Base-by-base conservation (phyloP, 2,329 filamentous ascomycete species). In the Alternaria sp. region DNA sequence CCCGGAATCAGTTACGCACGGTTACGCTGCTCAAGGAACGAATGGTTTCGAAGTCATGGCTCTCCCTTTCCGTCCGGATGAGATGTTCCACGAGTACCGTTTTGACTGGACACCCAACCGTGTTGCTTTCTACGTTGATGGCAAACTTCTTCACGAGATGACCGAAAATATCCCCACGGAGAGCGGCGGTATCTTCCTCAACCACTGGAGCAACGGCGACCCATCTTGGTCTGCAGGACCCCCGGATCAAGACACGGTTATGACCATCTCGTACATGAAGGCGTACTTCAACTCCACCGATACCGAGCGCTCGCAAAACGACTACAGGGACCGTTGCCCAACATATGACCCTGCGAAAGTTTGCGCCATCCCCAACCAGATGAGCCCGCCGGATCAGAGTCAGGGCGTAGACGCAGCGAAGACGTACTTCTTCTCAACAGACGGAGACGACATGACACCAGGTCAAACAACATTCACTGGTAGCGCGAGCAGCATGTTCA, bases 181-280 rank as follows among this genome's bases (percentile, higher is more conserved):
- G 9, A 79, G 87, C 0, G 91, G 91, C 1, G 86, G 89, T 72
- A 75, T 94, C 42, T 86, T 91, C 51, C 78, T 94, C 56, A 90
- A 88, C 69, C 91, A 94, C 75, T 86, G 91, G 91, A 92, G 89
- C 74, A 94, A 93, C 67, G 91, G 91, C 34, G 89, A 93, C 72
- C 73, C 82, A 6, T 71, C 81, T 2, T 94, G 91, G 91, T 91
- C 88, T 41, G 87, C 83, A 12, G 91, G 91, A 0, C 91, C 91
- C 3, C 91, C 91, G 0, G 65, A 67, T 0, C 63, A 81, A 34
- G 88, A 93, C 68, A 87, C 91, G 0, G 78, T 84, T 18, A 81
- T 92, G 68, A 86, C 84, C 7, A 83, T 94, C 24, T 85, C 83
- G 38, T 93, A 93, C 70, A 84, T 93, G 58, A 92, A 91, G 75